Percentiles rank a stretch among this genome's conserved stretches.
These are phyloP conservation scores for Cyphellophora attinorum DNA, from an alignment of 2,329 filamentous ascomycete genomes.

Conservation along the genomic window DNA sequence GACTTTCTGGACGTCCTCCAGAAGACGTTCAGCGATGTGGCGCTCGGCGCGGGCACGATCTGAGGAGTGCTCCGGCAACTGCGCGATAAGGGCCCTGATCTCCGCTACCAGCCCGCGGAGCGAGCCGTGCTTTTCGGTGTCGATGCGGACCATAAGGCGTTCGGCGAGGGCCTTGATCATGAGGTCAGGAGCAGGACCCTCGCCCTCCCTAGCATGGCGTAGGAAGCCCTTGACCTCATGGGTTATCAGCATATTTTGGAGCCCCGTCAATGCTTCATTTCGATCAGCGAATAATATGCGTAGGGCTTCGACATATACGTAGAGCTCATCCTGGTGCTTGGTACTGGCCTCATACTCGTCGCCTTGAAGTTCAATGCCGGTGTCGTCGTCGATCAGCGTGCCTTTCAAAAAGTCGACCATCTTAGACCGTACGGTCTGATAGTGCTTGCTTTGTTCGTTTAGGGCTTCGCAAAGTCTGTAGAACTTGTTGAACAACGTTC, in stretches of 20 bases:
- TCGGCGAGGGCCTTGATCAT: constrained; percentile 38
- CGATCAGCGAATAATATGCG: constrained; percentile 70
- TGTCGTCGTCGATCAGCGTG: constrained; percentile 75
- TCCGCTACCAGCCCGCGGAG: constrained; percentile 62
- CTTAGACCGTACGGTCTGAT: constrained; percentile 66
- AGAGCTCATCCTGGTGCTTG: constrained; percentile 77
- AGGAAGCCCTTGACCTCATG: constrained; percentile 61
- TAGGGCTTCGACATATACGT: constrained; percentile 73
- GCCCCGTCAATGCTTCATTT: constrained; percentile 64
- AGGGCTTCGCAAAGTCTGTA: constrained; percentile 56
- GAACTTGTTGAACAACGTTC: constrained; percentile 55
- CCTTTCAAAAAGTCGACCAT: constrained; percentile 63
- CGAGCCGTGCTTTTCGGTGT: constrained; percentile 45
- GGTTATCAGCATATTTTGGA: constrained; percentile 63
- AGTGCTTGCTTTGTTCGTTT: constrained; percentile 60
- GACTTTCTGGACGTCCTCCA: constrained; percentile 49
- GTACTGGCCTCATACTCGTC: constrained; percentile 86
- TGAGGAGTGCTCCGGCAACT: constrained; percentile 51
- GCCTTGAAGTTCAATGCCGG: constrained; percentile 64
- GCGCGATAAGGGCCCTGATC: constrained; percentile 53
- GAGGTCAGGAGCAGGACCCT: constrained; percentile 64
- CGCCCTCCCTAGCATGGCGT: constrained; percentile 48
- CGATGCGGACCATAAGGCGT: constrained; percentile 35
- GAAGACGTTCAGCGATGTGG: constrained; percentile 52
- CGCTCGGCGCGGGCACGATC: constrained; percentile 53